Evolutionary conservation across 495 filamentous ascomycete species (phyloP).

Genomic region (Penicillium alfredii): DNA sequence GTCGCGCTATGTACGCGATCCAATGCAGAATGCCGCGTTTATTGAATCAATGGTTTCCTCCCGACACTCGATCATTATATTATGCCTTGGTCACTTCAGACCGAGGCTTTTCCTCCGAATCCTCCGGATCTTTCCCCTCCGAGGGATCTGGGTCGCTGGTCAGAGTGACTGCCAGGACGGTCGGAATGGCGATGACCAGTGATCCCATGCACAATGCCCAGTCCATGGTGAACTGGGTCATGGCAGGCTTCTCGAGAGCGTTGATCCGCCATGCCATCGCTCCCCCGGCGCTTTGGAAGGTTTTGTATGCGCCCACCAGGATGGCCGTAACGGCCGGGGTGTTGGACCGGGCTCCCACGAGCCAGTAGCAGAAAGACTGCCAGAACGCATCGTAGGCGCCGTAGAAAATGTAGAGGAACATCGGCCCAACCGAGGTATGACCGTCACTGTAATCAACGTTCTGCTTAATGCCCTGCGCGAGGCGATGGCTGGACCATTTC

Average conservation of each 20-base stretch:
- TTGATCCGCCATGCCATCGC: slow-evolving; percentile 79
- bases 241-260: slow-evolving; percentile 53
- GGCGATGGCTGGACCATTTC: slow-evolving; percentile 30
- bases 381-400: slow-evolving; percentile 48
- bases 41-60: too few species aligned
- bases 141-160: slow-evolving; percentile 16
- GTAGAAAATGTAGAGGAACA: slow-evolving; percentile 52
- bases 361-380: slow-evolving; percentile 81
- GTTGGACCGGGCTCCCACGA: slow-evolving; percentile 81
- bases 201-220: slow-evolving; percentile 64
- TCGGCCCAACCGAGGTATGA: slow-evolving; percentile 39
- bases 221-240: slow-evolving; percentile 48
- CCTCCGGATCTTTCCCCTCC: not conserved
- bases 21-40: too few species aligned
- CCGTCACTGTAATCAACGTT: slow-evolving; percentile 34
- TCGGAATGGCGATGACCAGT: slow-evolving; percentile 62
- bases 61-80: not conserved
- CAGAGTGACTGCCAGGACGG: slow-evolving; percentile 46
- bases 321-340: slow-evolving; percentile 81
- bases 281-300: slow-evolving; percentile 82
- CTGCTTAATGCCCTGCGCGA: slow-evolving; percentile 27
- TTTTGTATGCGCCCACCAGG: slow-evolving; percentile 87
- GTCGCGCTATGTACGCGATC: too few species aligned
- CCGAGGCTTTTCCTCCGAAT: slow-evolving; percentile 2
- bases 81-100: slow-evolving; percentile 4